phyloP scores from a whole-genome alignment of 2,329 filamentous ascomycete species.

The Daldinia eschscholtzii region DNA sequence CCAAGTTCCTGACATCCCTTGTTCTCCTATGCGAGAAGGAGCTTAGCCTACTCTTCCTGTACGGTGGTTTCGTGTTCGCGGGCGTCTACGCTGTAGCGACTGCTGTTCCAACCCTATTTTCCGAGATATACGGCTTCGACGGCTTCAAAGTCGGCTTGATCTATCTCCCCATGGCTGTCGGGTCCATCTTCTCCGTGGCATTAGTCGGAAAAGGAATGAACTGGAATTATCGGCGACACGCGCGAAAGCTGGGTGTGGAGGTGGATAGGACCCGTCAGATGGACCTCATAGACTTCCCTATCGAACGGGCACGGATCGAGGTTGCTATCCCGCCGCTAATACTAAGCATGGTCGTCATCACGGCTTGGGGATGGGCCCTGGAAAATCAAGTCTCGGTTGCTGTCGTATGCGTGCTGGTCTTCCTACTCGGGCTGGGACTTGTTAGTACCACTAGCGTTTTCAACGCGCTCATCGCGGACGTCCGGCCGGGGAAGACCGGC shows the following conservation, averaged over 20 bases:
- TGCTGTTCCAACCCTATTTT: constrained; percentile 64
- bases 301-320: constrained; percentile 66
- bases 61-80: constrained; percentile 66
- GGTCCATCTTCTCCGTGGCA: constrained; percentile 61
- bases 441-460: constrained; percentile 72
- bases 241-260: constrained; percentile 68
- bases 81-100: constrained; percentile 67
- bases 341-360: constrained; percentile 64
- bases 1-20: constrained; percentile 61
- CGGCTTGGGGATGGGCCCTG: constrained; percentile 71
- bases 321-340: constrained; percentile 66
- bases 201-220: constrained; percentile 68
- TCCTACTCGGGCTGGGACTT: constrained; percentile 67
- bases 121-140: constrained; percentile 62
- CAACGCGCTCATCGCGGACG: constrained; percentile 71
- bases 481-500: constrained; percentile 69
- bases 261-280: constrained; percentile 69
- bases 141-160: constrained; percentile 65
- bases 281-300: constrained; percentile 64
- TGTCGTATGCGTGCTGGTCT: constrained; percentile 66
- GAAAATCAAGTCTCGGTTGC: constrained; percentile 63
- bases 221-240: constrained; percentile 77
- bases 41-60: constrained; percentile 63
- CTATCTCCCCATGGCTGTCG: constrained; percentile 65
- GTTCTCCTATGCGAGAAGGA: constrained; percentile 69